Base-by-base conservation (phyloP, 1,284 basidiomycete genomes). In the Volvariella surrecta region DNA sequence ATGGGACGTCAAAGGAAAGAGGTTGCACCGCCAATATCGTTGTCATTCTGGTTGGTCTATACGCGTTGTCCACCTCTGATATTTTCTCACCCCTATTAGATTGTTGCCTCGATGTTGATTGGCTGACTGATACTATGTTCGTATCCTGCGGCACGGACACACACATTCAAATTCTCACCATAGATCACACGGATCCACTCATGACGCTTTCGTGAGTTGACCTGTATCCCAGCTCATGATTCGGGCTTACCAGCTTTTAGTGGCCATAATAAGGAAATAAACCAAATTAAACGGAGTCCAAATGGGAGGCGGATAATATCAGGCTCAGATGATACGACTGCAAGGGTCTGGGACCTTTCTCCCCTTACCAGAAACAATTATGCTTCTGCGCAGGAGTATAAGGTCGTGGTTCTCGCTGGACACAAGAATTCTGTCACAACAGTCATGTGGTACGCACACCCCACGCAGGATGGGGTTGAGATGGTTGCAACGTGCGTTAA, bases 31-130 rank as follows among this genome's bases (percentile, higher is more conserved):
- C 54, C 76, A 85, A 55, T 88, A 73, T 60, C 67, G 63, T 45
- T 72, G 64, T 56, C 85, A 85, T 62, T 69, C 70, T 66, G 78
- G 86, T 84, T 56, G 51, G 61, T 42, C 47, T 40, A 28, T 15
- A 43, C 19, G 19, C 31, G 21, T 40, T 39, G 48, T 42, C 19
- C 22, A 32, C 19, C 51, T 45, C 49, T 49, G n/a, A 54, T 50
- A 47, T 38, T 45, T 6, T 44, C 31, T 41, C 6, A 30, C 30
- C 40, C 30, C 13, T 28, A 39, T 30, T 47, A 78, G 85, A 82
- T 56, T 85, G 82, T 53, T 86, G 86, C 57, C 60, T 90, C 55
- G 88, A 91, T 53, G 73, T 85, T 13, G 86, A 86, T 47, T 91
- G 89, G 88, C 54, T 90, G 24, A 74, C 78, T 45, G 79, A 87